These are phyloP conservation scores for Umbilicaria muhlenbergii DNA, from an alignment of 495 filamentous ascomycete species.

Conservation along the genomic window DNA sequence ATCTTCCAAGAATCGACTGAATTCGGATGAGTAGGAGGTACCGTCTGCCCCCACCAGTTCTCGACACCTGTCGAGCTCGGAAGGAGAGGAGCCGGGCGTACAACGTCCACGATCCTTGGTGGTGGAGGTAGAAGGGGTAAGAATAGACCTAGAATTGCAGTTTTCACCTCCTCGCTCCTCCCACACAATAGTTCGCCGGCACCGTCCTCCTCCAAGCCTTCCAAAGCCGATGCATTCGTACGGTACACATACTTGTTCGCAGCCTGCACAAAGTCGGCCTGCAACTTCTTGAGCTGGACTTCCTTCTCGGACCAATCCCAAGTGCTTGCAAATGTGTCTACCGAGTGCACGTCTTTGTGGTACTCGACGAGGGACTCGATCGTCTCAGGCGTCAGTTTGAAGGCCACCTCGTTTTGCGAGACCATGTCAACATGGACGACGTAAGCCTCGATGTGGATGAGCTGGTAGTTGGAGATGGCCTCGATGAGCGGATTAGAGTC, in stretches of 20 bases:
- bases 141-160: slow-evolving; percentile 68
- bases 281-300: slow-evolving; percentile 86
- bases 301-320: slow-evolving; percentile 98
- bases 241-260: slow-evolving; percentile 96
- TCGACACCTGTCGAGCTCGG: slow-evolving; percentile 69
- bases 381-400: slow-evolving; percentile 93
- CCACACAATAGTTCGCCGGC: slow-evolving; percentile 85
- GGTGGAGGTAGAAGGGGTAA: slow-evolving; percentile 84
- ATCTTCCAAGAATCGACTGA: slow-evolving; percentile 89
- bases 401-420: slow-evolving; percentile 90
- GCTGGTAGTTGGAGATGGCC: slow-evolving; percentile 83
- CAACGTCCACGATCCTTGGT: slow-evolving; percentile 79
- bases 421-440: slow-evolving; percentile 99
- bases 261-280: slow-evolving; percentile 93
- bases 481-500: slow-evolving; percentile 82
- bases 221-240: slow-evolving; percentile 74
- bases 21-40: slow-evolving; percentile 38
- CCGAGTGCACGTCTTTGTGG: slow-evolving; percentile 92
- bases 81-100: slow-evolving; percentile 69
- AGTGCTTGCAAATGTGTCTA: slow-evolving; percentile 74
- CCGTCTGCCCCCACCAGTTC: slow-evolving; percentile 59
- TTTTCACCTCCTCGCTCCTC: slow-evolving; percentile 87
- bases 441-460: slow-evolving; percentile 92
- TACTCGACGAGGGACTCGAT: slow-evolving; percentile 92
- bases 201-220: slow-evolving; percentile 94